Conservation (phyloP, 2,329 filamentous ascomycete genomes). For the Alternaria sp. region DNA sequence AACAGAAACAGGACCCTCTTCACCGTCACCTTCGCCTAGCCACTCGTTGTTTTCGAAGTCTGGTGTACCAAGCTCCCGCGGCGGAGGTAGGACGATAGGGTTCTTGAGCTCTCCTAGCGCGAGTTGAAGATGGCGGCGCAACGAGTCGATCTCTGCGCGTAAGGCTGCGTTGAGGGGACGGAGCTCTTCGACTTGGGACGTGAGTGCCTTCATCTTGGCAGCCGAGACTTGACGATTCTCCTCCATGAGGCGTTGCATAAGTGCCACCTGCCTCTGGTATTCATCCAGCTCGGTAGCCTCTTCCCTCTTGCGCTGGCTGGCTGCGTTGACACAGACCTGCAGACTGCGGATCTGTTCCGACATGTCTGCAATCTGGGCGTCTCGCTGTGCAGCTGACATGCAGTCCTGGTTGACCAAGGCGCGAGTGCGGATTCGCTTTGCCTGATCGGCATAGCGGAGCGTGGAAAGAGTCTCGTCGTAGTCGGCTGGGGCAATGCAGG, state of each 20-base stretch:
- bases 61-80: constrained; percentile 37
- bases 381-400: constrained; percentile 88
- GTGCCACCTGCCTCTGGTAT: constrained; percentile 87
- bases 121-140: constrained; percentile 86
- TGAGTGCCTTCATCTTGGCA: constrained; percentile 89
- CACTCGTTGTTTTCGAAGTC: constrained; percentile 47
- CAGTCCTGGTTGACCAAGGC: constrained; percentile 96
- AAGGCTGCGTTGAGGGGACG: constrained; percentile 66
- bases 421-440: constrained; percentile 93
- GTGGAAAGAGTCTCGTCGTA: constrained; percentile 98
- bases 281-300: constrained; percentile 88
- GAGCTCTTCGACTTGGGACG: constrained; percentile 59
- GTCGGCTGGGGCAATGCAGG: constrained; percentile 92
- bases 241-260: constrained; percentile 96
- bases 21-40: constrained; percentile 39
- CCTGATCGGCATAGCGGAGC: constrained; percentile 95
- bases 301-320: constrained; percentile 73
- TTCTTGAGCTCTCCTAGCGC: constrained; percentile 88
- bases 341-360: constrained; percentile 89
- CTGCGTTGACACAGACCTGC: constrained; percentile 74
- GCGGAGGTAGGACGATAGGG: constrained; percentile 73
- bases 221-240: constrained; percentile 89
- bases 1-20: constrained; percentile 31
- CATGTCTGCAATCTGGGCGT: constrained; percentile 94
- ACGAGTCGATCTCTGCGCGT: constrained; percentile 77